Evolutionary conservation across 768 basidiomycete species (phyloP).

Genomic region (Termitomyces eurrhizus): DNA sequence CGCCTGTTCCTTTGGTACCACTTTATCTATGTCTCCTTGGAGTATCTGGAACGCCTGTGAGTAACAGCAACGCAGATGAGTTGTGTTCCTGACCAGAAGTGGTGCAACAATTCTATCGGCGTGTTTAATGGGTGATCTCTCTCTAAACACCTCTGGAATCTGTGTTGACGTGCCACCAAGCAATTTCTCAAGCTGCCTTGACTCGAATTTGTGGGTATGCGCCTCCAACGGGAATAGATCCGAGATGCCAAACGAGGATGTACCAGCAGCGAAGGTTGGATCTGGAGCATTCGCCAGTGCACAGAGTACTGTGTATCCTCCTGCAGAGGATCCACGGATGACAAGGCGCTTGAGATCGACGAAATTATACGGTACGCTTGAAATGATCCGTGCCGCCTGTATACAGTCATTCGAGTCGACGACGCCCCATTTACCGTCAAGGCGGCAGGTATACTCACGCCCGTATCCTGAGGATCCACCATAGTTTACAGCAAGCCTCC

Average conservation of each 20-base stretch:
- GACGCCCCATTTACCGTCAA: slow-evolving; percentile 68
- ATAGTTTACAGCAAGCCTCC: slow-evolving; percentile 72
- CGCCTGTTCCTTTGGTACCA: slow-evolving; percentile 69
- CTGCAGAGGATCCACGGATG: slow-evolving; percentile 71
- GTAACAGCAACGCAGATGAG: neutral
- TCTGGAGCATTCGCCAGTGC: slow-evolving; percentile 35
- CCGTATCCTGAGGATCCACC: slow-evolving; percentile 76
- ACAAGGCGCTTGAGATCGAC: slow-evolving; percentile 62
- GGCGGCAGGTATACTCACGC: slow-evolving; percentile 57
- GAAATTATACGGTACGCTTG: slow-evolving; percentile 41
- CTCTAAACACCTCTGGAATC: slow-evolving; percentile 53
- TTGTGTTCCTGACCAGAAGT: slow-evolving; percentile 46
- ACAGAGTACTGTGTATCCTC: slow-evolving; percentile 67
- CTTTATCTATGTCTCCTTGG: slow-evolving; percentile 60
- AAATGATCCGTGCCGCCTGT: slow-evolving; percentile 47
- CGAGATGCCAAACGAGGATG: slow-evolving; percentile 66
- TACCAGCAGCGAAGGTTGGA: slow-evolving; percentile 58
- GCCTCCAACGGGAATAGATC: slow-evolving; percentile 53
- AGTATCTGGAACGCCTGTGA: slow-evolving; percentile 42
- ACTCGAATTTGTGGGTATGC: slow-evolving; percentile 74
- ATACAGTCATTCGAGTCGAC: slow-evolving; percentile 69
- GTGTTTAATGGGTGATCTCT: slow-evolving; percentile 60
- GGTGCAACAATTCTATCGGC: slow-evolving; percentile 60
- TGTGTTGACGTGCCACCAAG: slow-evolving; percentile 56
- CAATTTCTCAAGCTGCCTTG: slow-evolving; percentile 53